Evolutionary conservation across 2,329 filamentous ascomycete genomes (phyloP), one percentile per base, ranked within the genome.

Genomic region (Aschersonia sp.): DNA sequence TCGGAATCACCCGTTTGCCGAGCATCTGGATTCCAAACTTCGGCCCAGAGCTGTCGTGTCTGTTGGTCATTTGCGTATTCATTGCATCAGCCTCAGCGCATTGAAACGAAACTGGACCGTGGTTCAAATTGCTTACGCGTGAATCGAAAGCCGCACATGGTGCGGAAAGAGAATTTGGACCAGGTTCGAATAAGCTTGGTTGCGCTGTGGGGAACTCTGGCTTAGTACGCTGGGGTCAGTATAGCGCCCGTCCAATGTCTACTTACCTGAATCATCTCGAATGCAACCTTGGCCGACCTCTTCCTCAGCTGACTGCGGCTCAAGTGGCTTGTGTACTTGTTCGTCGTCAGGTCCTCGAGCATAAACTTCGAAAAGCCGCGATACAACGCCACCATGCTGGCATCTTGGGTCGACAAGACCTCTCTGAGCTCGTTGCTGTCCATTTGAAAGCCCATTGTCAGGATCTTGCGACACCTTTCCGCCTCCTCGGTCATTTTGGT

Each of bases 301-400:
- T 60, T 63, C 50, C 58, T 58, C 42, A 56, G 53, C 47, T 58
- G 54, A 12, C 55, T 61, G 11, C 55, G 58, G 35, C 53, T 58
- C 49, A 59, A 52, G 4, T 45, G 43, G n/a, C 49, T 50, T 5
- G 58, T 58, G 8, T 53, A 55, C 0, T 53, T 54, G 42, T 58
- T 58, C 2, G 52, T 53, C 32, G 57, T 54, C 5, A 62, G 52
- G 47, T 64, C 61, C 47, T 64, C 56, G 30, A 63, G 54, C 60
- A 63, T 81, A 42, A 85, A 66, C 39, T 78, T 75, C 30, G 79
- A 80, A 58, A 80, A 83, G 43, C 75, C 69, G 47, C 72, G 69
- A 58, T 84, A 81, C 48, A 71, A 67, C 5, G 68, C 66, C 35
- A 85, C 62, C 30, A 55, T 51, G 52, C 57, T 48, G 51, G 59